Base-by-base conservation (phyloP, 2,329 filamentous ascomycete species). In the Penicillium digitatum region DNA sequence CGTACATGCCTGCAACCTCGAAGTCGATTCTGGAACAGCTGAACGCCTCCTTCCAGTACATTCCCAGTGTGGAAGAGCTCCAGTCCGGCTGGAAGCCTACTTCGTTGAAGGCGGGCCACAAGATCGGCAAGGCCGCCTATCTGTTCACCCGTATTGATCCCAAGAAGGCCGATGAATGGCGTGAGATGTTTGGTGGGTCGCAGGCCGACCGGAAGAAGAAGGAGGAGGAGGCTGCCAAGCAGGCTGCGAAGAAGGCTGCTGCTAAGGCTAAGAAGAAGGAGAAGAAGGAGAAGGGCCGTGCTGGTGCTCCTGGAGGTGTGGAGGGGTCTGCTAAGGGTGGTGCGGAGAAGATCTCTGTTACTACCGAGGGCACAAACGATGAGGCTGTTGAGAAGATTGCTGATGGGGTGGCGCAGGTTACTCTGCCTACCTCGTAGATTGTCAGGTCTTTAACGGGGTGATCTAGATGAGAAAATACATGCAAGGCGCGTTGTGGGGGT, bases 1-100 rank as follows among this genome's bases (percentile, higher is more conserved):
- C 92, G 0, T 96, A 93, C 76, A 89, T 96, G 80, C 91, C 90
- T 38, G 81, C 82, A n/a, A 92, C 88, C 9, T 81, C 88, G 3
- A 81, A 81, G 56, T 84, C 84, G 31, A 96, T 96, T 64, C 83
- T 90, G 61, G 74, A 82, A 59, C 93, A 96, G 76, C 82, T 97
- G 27, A 83, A 87, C 55, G 75, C 73, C 44, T 70, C 83, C 51
- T 74, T 82, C 66, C 73, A 81, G 45, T 74, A 74, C 34, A 90
- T 92, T 58, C 87, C 88, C 60, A 67, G 73, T 58, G 61, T 75
- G 68, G 65, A 77, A 62, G 63, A 72, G 27, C 69, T 79, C 60
- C 70, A 73, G 1, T 82, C 87, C 59, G 79, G 77, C 42, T 94
- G 89, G 87, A 79, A 83, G 58, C 74, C 79, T 2, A 71, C 72